Evolutionary conservation across 441 rosid species (phyloP), one percentile per base, ranked within the genome.

Genomic region (Populus hybrid): DNA sequence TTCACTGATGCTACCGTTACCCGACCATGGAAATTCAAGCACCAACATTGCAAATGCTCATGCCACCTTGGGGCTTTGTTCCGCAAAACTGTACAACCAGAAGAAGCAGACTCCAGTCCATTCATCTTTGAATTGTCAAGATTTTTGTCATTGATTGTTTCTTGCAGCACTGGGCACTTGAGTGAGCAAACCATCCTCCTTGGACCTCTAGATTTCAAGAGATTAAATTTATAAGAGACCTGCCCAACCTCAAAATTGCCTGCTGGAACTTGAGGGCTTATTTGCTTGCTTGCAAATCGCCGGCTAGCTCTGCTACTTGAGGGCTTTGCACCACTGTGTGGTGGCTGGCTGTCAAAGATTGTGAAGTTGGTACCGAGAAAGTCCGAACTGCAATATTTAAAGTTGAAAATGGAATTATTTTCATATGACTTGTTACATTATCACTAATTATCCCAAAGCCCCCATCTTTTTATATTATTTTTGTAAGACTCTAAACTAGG

Each of bases 31-130:
- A 94, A 94, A 88, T 94, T 94, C 73, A 94, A 91, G 78, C 98
- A 94, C 99, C 99, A 94, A 83, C 99, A 94, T 68, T 93, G 99
- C 72, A 92, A 95, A 81, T 93, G 97, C 79, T 94, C 97, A n/a
- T 94, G 97, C 99, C 99, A 94, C 84, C 95, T 89, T 4, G 99
- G 99, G 2, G 95, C 86, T 83, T 94, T 94, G 82, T 93, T 93
- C 85, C 83, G 92, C 76, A 94, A 81, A 31, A 85, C 87, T 75
- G 93, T 88, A 91, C 20, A 95, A 90, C 84, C 97, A 84, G 82
- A 93, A 88, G 85, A 94, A 89, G 64, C 91, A 80, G 68, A 90
- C 79, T 81, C 91, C 96, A 31, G 93, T 91, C 83, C 89, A 96
- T 29, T 94, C 69, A 85, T 88, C 50, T 94, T 97, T 79, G 91